These are phyloP conservation scores for Gonapodya prolifera DNA, from an alignment of 192 early-diverging fungal genomes.

Conservation along the genomic window DNA sequence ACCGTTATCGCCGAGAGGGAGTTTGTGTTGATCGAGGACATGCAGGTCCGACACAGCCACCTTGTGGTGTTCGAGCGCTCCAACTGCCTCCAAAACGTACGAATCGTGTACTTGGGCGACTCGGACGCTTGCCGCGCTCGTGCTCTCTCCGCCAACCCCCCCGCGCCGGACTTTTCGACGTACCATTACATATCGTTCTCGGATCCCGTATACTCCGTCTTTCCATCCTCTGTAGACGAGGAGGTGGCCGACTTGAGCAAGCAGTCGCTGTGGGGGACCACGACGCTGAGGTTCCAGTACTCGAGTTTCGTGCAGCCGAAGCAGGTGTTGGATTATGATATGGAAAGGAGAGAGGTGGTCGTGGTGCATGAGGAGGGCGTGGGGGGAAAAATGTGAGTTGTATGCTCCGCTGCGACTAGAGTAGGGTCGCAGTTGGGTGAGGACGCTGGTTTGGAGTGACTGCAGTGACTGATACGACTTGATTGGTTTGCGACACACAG, in stretches of 20 bases:
- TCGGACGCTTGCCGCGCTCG: too few relatives aligned
- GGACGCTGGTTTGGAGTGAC: too few relatives aligned
- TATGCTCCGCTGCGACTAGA: too few relatives aligned
- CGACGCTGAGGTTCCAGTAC: slow-evolving; percentile 28
- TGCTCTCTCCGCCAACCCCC: too few relatives aligned
- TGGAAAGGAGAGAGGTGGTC: slow-evolving; percentile 10
- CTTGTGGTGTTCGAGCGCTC: slow-evolving; percentile 43
- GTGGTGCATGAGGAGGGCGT: slow-evolving; percentile 19
- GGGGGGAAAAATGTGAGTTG: slow-evolving; percentile 6
- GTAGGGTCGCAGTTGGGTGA: too few relatives aligned
- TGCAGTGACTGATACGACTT: too few relatives aligned
- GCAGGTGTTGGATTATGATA: slow-evolving; percentile 28
- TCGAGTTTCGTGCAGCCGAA: slow-evolving; percentile 29
- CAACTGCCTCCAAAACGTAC: slow-evolving; percentile 47
- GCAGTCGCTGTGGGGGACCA: slow-evolving; percentile 25
- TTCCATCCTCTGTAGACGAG: slow-evolving; percentile 32
- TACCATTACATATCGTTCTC: slow-evolving; percentile 49
- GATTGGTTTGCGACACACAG: too few relatives aligned
- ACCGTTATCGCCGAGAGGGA: slow-evolving; percentile 42
- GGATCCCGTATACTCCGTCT: slow-evolving; percentile 34
- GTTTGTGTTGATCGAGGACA: slow-evolving; percentile 44
- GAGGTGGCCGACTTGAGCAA: slow-evolving; percentile 35
- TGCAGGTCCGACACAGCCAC: slow-evolving; percentile 36
- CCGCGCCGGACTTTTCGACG: slow-evolving; percentile 23
- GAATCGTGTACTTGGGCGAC: slow-evolving; percentile 30